phyloP scores from a whole-genome alignment of 2,329 filamentous ascomycete genomes.

The Claviceps sp. region DNA sequence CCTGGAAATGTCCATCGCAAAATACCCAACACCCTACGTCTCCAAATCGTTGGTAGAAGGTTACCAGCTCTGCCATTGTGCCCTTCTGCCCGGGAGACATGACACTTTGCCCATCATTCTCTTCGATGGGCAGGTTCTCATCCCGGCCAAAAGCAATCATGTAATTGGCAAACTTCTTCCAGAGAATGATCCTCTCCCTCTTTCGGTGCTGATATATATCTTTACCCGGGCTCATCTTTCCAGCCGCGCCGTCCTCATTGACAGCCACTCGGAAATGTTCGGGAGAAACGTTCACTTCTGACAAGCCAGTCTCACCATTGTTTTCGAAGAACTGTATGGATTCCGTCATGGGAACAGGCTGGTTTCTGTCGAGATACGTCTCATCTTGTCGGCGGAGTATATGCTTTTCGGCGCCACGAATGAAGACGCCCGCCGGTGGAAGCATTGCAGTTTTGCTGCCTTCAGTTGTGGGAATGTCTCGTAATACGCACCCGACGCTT shows the following conservation, averaged over 20 bases:
- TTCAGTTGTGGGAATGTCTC: conserved; percentile 39
- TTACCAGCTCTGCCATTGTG: conserved; percentile 46
- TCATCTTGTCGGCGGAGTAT: conserved; percentile 47
- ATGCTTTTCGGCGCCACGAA: conserved; percentile 58
- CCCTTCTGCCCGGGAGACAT: conserved; percentile 24
- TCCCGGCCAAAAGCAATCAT: conserved; percentile 64
- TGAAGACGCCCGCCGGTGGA: conserved; percentile 59
- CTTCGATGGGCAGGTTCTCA: conserved; percentile 40
- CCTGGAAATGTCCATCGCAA: conserved; percentile 64
- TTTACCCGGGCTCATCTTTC: conserved; percentile 47
- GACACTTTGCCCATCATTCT: conserved; percentile 26
- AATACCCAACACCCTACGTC: conserved; percentile 76
- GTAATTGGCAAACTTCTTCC: conserved; percentile 64
- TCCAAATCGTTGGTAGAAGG: conserved; percentile 70
- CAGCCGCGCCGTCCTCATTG: conserved; percentile 44
- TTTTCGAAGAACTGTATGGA: conserved; percentile 63
- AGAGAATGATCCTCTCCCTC: conserved; percentile 50
- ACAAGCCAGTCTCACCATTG: conserved; percentile 48
- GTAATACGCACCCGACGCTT: conserved; percentile 58
- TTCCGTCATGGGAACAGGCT: conserved; percentile 50
- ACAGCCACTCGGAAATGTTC: conserved; percentile 44
- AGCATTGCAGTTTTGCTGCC: conserved; percentile 37
- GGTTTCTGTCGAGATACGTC: conserved; percentile 41
- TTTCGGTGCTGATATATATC: conserved; percentile 53
- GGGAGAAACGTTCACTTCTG: conserved; percentile 49